phyloP scores from a whole-genome alignment of 2,329 filamentous ascomycete genomes.

The Apiospora saccharicola region DNA sequence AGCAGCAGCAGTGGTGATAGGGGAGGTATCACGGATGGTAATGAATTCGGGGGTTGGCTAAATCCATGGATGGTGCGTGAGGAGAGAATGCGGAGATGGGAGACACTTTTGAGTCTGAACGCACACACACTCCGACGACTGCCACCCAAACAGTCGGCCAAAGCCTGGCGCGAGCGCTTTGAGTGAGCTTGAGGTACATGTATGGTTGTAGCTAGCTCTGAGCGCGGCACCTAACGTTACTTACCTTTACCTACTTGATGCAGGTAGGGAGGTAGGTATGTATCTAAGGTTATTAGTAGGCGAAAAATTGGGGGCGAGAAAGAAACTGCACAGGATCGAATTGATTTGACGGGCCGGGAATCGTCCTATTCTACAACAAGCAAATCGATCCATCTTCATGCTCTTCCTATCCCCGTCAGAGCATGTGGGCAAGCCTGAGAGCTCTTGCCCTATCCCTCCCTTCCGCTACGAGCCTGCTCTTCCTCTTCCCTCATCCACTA shows the following conservation, averaged over 20 bases:
- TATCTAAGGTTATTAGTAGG: neutral
- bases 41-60: constrained; percentile 16
- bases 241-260: neutral
- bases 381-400: neutral
- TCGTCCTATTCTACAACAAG: neutral
- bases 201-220: neutral
- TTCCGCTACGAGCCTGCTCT: neutral
- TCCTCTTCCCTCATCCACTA: neutral
- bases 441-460: neutral
- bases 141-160: neutral
- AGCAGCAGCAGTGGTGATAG: neutral
- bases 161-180: neutral
- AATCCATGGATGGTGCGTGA: constrained; percentile 15
- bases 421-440: neutral
- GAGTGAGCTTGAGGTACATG: constrained; percentile 4
- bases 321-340: neutral
- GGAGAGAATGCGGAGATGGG: constrained; percentile 16
- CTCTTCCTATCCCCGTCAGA: neutral
- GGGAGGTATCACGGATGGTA: neutral
- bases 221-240: constrained; percentile 10
- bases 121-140: neutral
- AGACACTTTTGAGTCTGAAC: constrained; percentile 12
- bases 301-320: constrained; percentile 2
- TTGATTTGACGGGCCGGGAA: neutral
- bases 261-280: neutral